Base-by-base conservation (phyloP, 768 basidiomycete species). In the Boletus fagicola region DNA sequence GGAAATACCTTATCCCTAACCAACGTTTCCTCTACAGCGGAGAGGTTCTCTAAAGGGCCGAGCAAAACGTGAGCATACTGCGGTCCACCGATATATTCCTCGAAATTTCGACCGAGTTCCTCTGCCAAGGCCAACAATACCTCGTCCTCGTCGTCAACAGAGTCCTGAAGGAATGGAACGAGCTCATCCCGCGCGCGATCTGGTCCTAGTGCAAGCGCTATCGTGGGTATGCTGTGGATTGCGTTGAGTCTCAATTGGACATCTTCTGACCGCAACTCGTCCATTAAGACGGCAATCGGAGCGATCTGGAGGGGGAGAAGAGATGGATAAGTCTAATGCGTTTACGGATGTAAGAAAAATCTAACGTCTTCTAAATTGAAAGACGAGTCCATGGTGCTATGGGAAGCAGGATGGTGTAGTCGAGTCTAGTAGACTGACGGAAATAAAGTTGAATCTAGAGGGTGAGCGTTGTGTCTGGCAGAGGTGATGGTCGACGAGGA, bases 111-210 rank as follows among this genome's bases (percentile, higher is more conserved):
- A 42, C 97, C 97, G 22, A 99, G 77, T 71, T 98, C 97, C 65
- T 98, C 96, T 20, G 96, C 94, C 50, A 99, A 79, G 6, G 95
- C 96, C 45, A 99, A 81, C 42, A 99, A 79, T 31, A 99, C 95
- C 68, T 99, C 97, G 73, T 99, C 97, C 75, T 99, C 97, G 68
- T 99, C 97, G 73, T 99, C 97, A 63, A 99, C 87, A n/a, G 94
- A 95, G 68, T 99, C 96, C 76, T 94, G 93, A 53, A 99, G 84
- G 78, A 99, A 99, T 1, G 94, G 92, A 60, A 99, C 84, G 64
- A 99, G 84, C 72, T 99, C 97, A 54, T 94, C 90, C 61, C 96
- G 85, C 26, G 95, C 92, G 65, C 97, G 91, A 79, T 95, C 90
- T 43, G 94, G 86, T 7, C 97, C 96, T 51, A 99, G 82, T 18